These are phyloP conservation scores for Candida quercuum DNA, from an alignment of 805 yeast species.

Conservation along the genomic window DNA sequence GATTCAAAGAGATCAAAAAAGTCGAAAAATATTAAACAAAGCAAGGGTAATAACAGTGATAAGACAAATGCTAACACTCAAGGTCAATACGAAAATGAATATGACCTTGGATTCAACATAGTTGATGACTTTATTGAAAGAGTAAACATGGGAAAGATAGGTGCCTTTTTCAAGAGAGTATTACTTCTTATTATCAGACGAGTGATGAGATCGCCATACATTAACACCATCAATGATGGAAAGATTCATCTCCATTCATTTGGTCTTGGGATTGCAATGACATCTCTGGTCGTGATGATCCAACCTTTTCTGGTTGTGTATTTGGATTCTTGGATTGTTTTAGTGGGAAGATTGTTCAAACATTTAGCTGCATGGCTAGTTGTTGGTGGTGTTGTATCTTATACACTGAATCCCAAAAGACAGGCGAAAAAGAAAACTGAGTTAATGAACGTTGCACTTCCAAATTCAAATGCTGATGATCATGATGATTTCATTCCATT, in stretches of 20 bases:
- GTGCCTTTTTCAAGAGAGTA: slow-evolving; percentile 1
- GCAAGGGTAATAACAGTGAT: background rate
- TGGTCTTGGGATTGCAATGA: slow-evolving; percentile 15
- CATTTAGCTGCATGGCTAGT: slow-evolving; percentile 15
- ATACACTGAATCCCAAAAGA: slow-evolving; percentile 10
- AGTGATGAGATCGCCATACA: slow-evolving; percentile 17
- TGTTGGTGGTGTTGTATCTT: slow-evolving; percentile 13
- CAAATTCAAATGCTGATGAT: background rate
- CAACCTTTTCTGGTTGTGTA: slow-evolving; percentile 20
- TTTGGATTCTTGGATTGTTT: slow-evolving; percentile 20
- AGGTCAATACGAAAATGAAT: background rate
- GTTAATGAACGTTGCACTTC: too few species aligned
- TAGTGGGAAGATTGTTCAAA: slow-evolving; percentile 15
- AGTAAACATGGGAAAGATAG: slow-evolving; percentile 8
- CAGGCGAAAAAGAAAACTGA: background rate
- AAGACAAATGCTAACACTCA: too few species aligned
- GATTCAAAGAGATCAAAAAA: background rate
- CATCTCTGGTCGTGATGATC: slow-evolving; percentile 12
- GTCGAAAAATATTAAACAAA: background rate
- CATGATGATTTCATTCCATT: background rate
- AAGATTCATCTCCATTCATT: slow-evolving; percentile 24
- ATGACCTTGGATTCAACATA: background rate
- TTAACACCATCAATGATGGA: slow-evolving; percentile 17
- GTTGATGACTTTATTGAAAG: slow-evolving; percentile 10
- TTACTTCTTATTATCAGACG: background rate